phyloP scores from a whole-genome alignment of 2,329 filamentous ascomycete genomes.

The Xylariaceae sp. region DNA sequence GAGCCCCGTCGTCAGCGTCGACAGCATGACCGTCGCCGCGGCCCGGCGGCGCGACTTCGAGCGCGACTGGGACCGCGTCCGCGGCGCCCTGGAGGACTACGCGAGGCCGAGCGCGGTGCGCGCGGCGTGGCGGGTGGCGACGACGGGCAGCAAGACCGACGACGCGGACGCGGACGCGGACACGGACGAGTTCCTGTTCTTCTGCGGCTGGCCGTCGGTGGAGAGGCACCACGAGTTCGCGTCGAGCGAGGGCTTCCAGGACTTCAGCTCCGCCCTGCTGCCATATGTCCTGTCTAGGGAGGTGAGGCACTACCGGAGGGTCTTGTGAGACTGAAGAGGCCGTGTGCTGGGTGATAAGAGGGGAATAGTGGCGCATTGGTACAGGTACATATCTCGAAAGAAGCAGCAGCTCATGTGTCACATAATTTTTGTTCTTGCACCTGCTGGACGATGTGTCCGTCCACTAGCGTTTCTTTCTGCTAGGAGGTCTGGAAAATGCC shows the following conservation, averaged over 20 bases:
- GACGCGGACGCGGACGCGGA: slow-evolving; percentile 19
- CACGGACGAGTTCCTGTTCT: slow-evolving; percentile 33
- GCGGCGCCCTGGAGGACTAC: slow-evolving; percentile 22
- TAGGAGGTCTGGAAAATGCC: slow-evolving; percentile 34
- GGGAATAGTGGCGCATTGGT: no score
- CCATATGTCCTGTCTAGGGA: slow-evolving; percentile 16
- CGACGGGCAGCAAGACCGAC: slow-evolving; percentile 21
- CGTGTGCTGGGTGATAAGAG: no score
- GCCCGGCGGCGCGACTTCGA: slow-evolving; percentile 26
- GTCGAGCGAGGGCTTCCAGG: slow-evolving; percentile 15
- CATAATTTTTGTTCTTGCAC: no score
- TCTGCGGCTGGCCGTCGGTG: slow-evolving; percentile 29
- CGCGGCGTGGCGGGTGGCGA: slow-evolving; percentile 31
- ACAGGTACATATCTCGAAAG: no score
- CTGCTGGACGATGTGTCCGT: no score
- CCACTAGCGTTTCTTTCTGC: slow-evolving; percentile 23
- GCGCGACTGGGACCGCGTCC: slow-evolving; percentile 25
- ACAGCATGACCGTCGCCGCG: slow-evolving; percentile 21
- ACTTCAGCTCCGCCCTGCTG: slow-evolving; percentile 15
- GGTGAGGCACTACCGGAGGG: slow-evolving; percentile 24
- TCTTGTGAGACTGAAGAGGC: slow-evolving; percentile 15
- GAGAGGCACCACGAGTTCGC: slow-evolving; percentile 26
- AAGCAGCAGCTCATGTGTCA: no score
- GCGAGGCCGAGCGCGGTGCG: slow-evolving; percentile 26
- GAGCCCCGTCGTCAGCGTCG: slow-evolving; percentile 31